Evolutionary conservation across 140 eudicot genomes (phyloP).

Genomic region (Flaveria floridana): DNA sequence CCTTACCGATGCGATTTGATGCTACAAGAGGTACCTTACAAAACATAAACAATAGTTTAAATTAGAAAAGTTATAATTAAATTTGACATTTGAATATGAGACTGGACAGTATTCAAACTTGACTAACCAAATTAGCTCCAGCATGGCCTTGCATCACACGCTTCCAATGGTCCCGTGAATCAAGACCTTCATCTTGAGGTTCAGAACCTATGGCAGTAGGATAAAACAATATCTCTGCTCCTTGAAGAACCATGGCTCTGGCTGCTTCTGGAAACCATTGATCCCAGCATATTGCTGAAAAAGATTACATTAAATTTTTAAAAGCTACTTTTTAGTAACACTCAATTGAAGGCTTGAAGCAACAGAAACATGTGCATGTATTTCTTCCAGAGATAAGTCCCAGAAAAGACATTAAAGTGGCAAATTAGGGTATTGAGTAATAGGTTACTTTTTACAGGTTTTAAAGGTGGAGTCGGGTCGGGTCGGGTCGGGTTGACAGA

Average conservation of each 20-base stretch:
- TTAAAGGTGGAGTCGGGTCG: neutral
- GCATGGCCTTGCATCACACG: slow-evolving; percentile 99
- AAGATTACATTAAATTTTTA: neutral
- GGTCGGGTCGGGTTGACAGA: neutral
- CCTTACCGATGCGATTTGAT: slow-evolving; percentile 95
- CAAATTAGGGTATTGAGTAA: neutral
- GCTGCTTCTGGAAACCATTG: slow-evolving; percentile 99
- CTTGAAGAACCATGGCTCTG: slow-evolving; percentile 98
- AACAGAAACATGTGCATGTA: slow-evolving; percentile 6
- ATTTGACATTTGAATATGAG: neutral
- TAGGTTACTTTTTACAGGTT: neutral
- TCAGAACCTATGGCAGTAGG: slow-evolving; percentile 99
- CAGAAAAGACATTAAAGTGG: neutral
- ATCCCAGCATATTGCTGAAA: slow-evolving; percentile 95
- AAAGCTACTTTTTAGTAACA: neutral
- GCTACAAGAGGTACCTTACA: slow-evolving; percentile 89
- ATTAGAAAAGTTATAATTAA: neutral
- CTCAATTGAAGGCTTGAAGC: neutral
- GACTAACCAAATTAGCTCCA: slow-evolving; percentile 91
- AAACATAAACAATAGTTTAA: neutral
- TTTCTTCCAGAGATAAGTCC: neutral
- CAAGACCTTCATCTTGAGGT: slow-evolving; percentile 95
- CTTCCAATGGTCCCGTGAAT: slow-evolving; percentile 97
- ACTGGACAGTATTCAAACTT: neutral
- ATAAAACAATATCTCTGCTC: slow-evolving; percentile 92